Evolutionary conservation across 768 basidiomycete genomes (phyloP).

Genomic region (Rhizopogon sp.): DNA sequence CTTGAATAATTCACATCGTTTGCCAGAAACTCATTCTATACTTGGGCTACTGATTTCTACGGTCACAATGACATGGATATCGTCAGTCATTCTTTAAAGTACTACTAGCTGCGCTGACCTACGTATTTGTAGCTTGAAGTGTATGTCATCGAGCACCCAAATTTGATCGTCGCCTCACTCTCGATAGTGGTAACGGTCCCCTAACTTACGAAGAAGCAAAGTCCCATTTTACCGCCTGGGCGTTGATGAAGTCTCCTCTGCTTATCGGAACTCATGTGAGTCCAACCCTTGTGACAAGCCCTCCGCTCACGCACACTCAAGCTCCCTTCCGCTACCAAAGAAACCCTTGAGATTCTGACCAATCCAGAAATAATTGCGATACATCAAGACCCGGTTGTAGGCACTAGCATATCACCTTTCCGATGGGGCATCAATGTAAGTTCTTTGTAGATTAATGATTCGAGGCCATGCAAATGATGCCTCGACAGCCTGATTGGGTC

Average conservation of each 20-base stretch:
- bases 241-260: slow-evolving; percentile 64
- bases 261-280: slow-evolving; percentile 56
- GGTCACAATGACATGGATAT: slow-evolving; percentile 70
- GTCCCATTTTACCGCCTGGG: slow-evolving; percentile 71
- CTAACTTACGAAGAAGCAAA: slow-evolving; percentile 61
- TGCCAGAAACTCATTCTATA: slow-evolving; percentile 59
- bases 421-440: slow-evolving; percentile 64
- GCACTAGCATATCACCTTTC: slow-evolving; percentile 61
- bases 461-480: neutral
- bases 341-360: slow-evolving; percentile 50
- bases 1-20: neutral
- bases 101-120: neutral
- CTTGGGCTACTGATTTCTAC: slow-evolving; percentile 61
- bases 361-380: slow-evolving; percentile 65
- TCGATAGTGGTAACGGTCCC: slow-evolving; percentile 53
- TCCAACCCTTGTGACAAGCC: slow-evolving; percentile 1
- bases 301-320: slow-evolving; percentile 11
- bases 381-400: slow-evolving; percentile 61
- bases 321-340: slow-evolving; percentile 46
- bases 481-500: slow-evolving; percentile 29
- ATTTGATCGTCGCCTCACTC: neutral
- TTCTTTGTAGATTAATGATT: slow-evolving; percentile 1
- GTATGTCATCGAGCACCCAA: slow-evolving; percentile 26
- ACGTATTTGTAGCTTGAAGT: slow-evolving; percentile 42
- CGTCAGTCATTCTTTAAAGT: slow-evolving; percentile 29